Percentiles rank a stretch among this genome's conserved stretches.
These are phyloP conservation scores for Phytophthora palmivora DNA, from an alignment of 352 stramenopile species.

Conservation along the genomic window DNA sequence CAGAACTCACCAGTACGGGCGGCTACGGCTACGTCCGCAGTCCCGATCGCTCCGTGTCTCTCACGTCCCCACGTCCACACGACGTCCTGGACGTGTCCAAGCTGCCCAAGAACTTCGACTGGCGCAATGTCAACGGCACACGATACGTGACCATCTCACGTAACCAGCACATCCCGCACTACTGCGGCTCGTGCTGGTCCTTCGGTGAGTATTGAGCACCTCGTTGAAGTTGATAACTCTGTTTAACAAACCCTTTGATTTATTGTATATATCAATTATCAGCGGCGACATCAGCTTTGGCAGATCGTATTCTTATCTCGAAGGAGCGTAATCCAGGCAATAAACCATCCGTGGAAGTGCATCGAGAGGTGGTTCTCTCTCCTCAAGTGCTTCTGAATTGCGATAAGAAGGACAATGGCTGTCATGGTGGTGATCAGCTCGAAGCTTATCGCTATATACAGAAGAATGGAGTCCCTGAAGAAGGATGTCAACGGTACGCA, in stretches of 20 bases:
- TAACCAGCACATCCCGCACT: slow-evolving; percentile 90
- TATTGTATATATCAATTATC: slow-evolving; percentile 13
- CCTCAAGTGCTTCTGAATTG: slow-evolving; percentile 92
- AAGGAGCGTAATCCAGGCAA: slow-evolving; percentile 64
- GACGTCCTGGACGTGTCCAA: slow-evolving; percentile 65
- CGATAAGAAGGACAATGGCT: slow-evolving; percentile 87
- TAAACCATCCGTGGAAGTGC: slow-evolving; percentile 68
- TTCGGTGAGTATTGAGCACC: slow-evolving; percentile 56
- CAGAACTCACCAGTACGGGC: slow-evolving; percentile 6
- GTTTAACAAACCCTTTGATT: slow-evolving; percentile 4
- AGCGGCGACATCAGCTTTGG: slow-evolving; percentile 86
- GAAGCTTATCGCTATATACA: slow-evolving; percentile 94
- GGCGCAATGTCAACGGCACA: slow-evolving; percentile 87
- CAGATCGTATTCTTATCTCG: slow-evolving; percentile 87
- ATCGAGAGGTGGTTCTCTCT: slow-evolving; percentile 80
- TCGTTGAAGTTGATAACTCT: slow-evolving; percentile 21
- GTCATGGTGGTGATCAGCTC: slow-evolving; percentile 93
- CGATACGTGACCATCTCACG: slow-evolving; percentile 85
- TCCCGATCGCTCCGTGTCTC: slow-evolving; percentile 66
- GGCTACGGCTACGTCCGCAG: slow-evolving; percentile 79
- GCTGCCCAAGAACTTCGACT: slow-evolving; percentile 95
- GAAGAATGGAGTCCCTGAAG: slow-evolving; percentile 92
- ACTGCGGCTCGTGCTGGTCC: slow-evolving; percentile 91
- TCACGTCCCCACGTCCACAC: slow-evolving; percentile 73
- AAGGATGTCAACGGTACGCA: slow-evolving; percentile 95